These are phyloP conservation scores for Salix dunnii DNA, from an alignment of 345 rosid species.

Conservation along the genomic window DNA sequence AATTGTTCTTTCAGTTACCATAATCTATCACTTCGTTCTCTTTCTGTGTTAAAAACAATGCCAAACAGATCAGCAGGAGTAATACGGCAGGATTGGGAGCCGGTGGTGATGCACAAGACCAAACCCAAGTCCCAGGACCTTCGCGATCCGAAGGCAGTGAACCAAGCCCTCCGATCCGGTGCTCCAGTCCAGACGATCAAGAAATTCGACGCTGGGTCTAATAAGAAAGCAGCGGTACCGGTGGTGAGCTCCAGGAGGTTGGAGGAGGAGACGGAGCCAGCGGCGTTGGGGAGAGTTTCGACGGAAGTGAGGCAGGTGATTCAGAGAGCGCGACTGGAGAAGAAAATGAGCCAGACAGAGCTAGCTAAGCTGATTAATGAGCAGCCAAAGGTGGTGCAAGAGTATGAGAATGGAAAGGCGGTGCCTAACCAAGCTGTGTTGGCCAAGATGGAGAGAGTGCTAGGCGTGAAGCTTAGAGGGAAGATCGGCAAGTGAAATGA, in stretches of 20 bases:
- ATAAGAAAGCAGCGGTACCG: slow-evolving; percentile 52
- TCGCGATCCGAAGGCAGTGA: slow-evolving; percentile 69
- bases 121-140: slow-evolving; percentile 51
- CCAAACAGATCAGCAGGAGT: slow-evolving; percentile 64
- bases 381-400: slow-evolving; percentile 74
- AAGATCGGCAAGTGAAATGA: slow-evolving; percentile 25
- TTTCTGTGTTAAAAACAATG: slow-evolving; percentile 28
- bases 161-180: slow-evolving; percentile 62
- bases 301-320: slow-evolving; percentile 61
- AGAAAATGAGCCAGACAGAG: slow-evolving; percentile 79
- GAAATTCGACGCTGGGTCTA: slow-evolving; percentile 63
- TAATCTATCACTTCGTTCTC: too few relatives aligned
- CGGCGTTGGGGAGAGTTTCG: slow-evolving; percentile 50
- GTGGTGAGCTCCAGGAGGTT: slow-evolving; percentile 53
- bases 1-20: not conserved
- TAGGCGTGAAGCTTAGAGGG: slow-evolving; percentile 72
- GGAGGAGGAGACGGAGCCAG: slow-evolving; percentile 64
- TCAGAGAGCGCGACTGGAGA: slow-evolving; percentile 64
- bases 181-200: slow-evolving; percentile 53
- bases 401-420: slow-evolving; percentile 84
- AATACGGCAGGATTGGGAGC: slow-evolving; percentile 73
- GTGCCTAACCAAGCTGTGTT: slow-evolving; percentile 66
- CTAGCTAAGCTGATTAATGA: slow-evolving; percentile 77
- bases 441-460: slow-evolving; percentile 79
- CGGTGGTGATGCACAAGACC: slow-evolving; percentile 68